Evolutionary conservation across 495 filamentous ascomycete genomes (phyloP).

Genomic region (Articulospora tetracladia): DNA sequence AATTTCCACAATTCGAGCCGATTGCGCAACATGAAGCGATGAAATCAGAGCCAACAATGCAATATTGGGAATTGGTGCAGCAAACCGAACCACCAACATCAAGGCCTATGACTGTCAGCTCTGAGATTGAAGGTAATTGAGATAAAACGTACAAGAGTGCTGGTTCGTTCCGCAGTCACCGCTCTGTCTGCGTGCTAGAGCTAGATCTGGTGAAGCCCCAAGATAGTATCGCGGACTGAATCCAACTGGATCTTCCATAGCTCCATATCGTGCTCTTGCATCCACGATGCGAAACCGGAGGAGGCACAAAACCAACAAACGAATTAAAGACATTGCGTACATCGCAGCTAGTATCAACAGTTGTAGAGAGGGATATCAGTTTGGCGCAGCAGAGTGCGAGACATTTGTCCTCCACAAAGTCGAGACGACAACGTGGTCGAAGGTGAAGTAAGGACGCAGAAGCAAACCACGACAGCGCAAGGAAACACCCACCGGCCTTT

Average conservation of each 20-base stretch:
- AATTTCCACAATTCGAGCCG: conserved; percentile 19
- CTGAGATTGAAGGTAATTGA: background rate
- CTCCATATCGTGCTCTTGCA: conserved; percentile 11
- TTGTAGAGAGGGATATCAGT: background rate
- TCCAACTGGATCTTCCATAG: conserved; percentile 6
- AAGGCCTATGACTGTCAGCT: conserved; percentile 13
- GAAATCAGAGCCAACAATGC: conserved; percentile 10
- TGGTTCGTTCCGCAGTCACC: background rate
- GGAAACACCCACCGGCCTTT: too few relatives aligned
- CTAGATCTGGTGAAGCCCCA: conserved; percentile 2
- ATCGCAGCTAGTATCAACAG: background rate
- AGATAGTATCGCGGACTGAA: conserved; percentile 21
- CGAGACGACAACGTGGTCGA: background rate
- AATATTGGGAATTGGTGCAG: conserved; percentile 23
- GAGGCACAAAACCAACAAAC: background rate
- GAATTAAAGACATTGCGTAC: background rate
- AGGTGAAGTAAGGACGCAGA: background rate
- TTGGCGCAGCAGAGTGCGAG: background rate
- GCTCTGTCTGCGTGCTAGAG: background rate
- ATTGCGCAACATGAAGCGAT: conserved; percentile 20
- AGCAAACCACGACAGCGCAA: background rate
- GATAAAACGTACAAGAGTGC: conserved; percentile 15
- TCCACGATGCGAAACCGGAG: background rate
- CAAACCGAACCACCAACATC: conserved; percentile 18
- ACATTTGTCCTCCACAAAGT: background rate